phyloP scores from a whole-genome alignment of 495 filamentous ascomycete genomes.

The Penicillium cinerascens region DNA sequence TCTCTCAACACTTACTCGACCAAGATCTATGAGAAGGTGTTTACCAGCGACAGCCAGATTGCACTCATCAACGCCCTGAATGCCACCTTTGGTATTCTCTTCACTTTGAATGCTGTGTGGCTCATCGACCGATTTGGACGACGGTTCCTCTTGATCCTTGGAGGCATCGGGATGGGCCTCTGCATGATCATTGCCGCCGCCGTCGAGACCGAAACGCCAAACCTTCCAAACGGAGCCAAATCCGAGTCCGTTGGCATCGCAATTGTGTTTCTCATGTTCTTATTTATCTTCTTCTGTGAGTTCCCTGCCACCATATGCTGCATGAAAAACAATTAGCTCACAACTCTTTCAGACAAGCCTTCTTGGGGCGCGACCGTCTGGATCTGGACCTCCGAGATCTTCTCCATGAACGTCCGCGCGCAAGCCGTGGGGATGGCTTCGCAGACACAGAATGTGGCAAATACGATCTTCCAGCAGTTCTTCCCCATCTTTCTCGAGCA shows the following conservation, averaged over 20 bases:
- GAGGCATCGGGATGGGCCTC: slow-evolving; percentile 65
- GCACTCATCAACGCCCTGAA: slow-evolving; percentile 65
- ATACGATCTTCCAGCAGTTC: slow-evolving; percentile 62
- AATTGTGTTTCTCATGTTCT: slow-evolving; percentile 60
- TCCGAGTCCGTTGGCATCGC: slow-evolving; percentile 56
- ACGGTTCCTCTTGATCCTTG: slow-evolving; percentile 62
- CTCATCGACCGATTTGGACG: slow-evolving; percentile 66
- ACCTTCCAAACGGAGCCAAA: slow-evolving; percentile 43
- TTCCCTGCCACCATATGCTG: neutral
- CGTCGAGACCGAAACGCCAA: slow-evolving; percentile 60
- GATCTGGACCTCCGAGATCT: slow-evolving; percentile 66
- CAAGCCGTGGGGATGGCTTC: slow-evolving; percentile 65
- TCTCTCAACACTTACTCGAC: slow-evolving; percentile 62
- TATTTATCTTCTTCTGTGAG: slow-evolving; percentile 64
- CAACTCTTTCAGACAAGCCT: slow-evolving; percentile 57
- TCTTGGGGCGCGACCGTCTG: slow-evolving; percentile 65
- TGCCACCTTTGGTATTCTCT: slow-evolving; percentile 64
- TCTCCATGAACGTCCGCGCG: slow-evolving; percentile 64
- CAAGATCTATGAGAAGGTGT: slow-evolving; percentile 64
- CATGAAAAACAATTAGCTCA: slow-evolving; percentile 9
- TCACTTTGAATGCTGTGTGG: slow-evolving; percentile 70
- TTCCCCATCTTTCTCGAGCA: slow-evolving; percentile 62
- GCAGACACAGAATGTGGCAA: slow-evolving; percentile 64
- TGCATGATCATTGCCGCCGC: slow-evolving; percentile 64
- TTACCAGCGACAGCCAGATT: slow-evolving; percentile 49